A percentile compares a stretch with the other conserved stretches of the same genome.
phyloP scores from a whole-genome alignment of 75 land plant genomes.

The Picea glauca region DNA sequence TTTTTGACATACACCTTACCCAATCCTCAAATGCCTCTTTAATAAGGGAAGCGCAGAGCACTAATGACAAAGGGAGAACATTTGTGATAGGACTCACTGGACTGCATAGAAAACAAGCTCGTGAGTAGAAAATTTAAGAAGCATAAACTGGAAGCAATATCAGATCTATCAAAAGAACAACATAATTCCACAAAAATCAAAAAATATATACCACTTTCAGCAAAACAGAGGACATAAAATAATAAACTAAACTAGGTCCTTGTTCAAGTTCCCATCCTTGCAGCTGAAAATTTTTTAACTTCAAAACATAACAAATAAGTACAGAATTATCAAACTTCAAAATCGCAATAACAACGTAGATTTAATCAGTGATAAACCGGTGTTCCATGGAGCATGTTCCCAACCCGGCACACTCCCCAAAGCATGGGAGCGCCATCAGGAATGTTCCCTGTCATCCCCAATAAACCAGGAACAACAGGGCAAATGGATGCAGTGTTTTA shows the following conservation, averaged over 20 bases:
- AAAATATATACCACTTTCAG: not conserved
- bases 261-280: not conserved
- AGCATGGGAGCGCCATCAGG: too few relatives aligned
- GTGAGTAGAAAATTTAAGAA: slow-evolving; percentile 7
- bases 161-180: not conserved
- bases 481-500: too few relatives aligned
- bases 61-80: slow-evolving; percentile 81
- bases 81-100: slow-evolving; percentile 95
- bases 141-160: not conserved
- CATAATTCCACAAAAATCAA: too few relatives aligned
- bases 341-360: not conserved
- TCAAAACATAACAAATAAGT: not conserved
- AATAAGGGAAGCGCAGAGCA: slow-evolving; percentile 86
- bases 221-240: not conserved
- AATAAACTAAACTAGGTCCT: slow-evolving; percentile 1
- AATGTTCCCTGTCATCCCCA: too few relatives aligned
- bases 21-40: slow-evolving; percentile 99
- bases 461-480: too few relatives aligned
- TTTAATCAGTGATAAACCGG: not conserved
- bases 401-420: too few relatives aligned
- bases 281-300: not conserved
- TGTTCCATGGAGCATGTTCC: too few relatives aligned
- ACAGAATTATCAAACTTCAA: not conserved
- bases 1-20: slow-evolving; percentile 48
- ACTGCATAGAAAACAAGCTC: slow-evolving; percentile 44